phyloP scores from a whole-genome alignment of 2,329 filamentous ascomycete genomes.

The Ustulina deusta region DNA sequence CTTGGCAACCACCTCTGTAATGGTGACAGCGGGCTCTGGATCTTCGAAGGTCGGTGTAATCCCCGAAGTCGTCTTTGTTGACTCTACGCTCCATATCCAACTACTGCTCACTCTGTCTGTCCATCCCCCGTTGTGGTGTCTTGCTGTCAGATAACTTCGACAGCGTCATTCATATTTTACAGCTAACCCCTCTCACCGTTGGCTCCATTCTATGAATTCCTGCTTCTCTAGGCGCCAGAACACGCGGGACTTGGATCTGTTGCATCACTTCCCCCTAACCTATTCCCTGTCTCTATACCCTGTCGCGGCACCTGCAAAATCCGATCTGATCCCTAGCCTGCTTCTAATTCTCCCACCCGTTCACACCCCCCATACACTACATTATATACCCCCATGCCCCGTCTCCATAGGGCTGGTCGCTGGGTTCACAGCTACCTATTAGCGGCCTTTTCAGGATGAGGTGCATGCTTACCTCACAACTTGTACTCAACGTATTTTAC shows the following conservation, averaged over 20 bases:
- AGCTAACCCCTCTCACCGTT: constrained; percentile 15
- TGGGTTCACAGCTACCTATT: constrained; percentile 22
- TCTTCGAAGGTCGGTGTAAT: constrained; percentile 51
- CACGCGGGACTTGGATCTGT: constrained; percentile 26
- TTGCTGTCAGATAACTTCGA: background rate
- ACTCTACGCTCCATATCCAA: constrained; percentile 30
- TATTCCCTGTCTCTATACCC: constrained; percentile 39
- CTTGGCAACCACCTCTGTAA: constrained; percentile 46
- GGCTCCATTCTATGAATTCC: constrained; percentile 4
- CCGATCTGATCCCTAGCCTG: constrained; percentile 41
- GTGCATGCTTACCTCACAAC: constrained; percentile 24
- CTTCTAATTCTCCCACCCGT: constrained; percentile 37
- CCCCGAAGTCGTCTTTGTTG: constrained; percentile 41
- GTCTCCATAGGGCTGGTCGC: constrained; percentile 38
- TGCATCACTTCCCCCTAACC: constrained; percentile 28
- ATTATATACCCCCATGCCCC: constrained; percentile 35
- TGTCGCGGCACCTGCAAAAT: constrained; percentile 41
- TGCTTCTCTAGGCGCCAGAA: constrained; percentile 11
- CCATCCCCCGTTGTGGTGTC: background rate
- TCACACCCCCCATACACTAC: constrained; percentile 34
- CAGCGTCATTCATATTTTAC: constrained; percentile 14
- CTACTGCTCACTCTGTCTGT: background rate
- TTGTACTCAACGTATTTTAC: constrained; percentile 27
- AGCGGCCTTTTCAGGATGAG: constrained; percentile 22
- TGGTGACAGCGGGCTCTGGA: constrained; percentile 48